Percentiles rank a stretch among this genome's conserved stretches.
Evolutionary conservation across 495 filamentous ascomycete species (phyloP).

Genomic region (Neurospora terricola): DNA sequence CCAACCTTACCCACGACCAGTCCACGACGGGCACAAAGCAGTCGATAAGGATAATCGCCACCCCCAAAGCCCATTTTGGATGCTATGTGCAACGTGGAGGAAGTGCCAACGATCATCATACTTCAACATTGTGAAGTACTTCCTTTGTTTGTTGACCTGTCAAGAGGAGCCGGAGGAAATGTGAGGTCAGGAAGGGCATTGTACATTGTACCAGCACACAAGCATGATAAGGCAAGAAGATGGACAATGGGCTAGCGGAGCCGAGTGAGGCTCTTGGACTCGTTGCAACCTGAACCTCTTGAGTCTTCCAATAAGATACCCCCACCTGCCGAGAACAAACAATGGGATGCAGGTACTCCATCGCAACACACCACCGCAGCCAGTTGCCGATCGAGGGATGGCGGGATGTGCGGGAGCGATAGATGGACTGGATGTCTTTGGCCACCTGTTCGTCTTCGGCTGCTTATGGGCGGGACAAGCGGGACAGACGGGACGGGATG

Average conservation of each 20-base stretch:
- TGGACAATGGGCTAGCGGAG: neutral
- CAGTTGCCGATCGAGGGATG: neutral
- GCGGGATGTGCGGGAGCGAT: neutral
- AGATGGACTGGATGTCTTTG: neutral
- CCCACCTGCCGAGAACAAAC: neutral
- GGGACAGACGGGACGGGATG: neutral
- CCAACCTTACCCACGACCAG: neutral
- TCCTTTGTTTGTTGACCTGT: neutral
- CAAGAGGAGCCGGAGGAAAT: neutral
- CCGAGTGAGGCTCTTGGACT: neutral
- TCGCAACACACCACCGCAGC: neutral
- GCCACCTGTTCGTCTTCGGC: neutral
- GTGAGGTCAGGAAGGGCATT: neutral
- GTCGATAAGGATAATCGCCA: neutral
- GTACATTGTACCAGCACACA: neutral
- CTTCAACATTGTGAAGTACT: neutral
- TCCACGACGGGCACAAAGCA: neutral
- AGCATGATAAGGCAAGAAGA: neutral
- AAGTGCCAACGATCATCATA: neutral
- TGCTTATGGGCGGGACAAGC: neutral
- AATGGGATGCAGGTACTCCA: neutral
- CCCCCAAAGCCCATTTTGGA: neutral
- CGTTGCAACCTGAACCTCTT: neutral
- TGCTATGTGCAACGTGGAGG: neutral
- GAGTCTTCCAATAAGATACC: neutral